Percentiles rank a stretch among this genome's conserved stretches.
phyloP scores from a whole-genome alignment of 257 asterid genomes.

The Coffea eugenioides region DNA sequence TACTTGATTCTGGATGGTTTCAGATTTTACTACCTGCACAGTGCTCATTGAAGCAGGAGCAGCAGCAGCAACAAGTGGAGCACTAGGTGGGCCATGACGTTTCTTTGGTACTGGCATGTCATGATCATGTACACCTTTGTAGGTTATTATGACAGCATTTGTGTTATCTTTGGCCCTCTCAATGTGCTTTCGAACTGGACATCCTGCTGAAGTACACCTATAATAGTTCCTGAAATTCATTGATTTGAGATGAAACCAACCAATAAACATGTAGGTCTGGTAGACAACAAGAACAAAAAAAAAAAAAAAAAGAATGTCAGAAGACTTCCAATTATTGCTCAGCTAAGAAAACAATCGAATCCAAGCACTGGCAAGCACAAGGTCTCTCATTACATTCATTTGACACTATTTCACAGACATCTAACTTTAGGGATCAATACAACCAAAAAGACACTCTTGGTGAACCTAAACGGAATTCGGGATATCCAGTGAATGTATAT shows the following conservation, averaged over 20 bases:
- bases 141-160: slow-evolving; percentile 59
- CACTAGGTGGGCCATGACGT: slow-evolving; percentile 46
- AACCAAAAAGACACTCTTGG: neutral
- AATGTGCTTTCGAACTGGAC: slow-evolving; percentile 86
- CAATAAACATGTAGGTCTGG: neutral
- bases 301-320: neutral
- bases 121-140: slow-evolving; percentile 79
- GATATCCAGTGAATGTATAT: neutral
- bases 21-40: slow-evolving; percentile 28
- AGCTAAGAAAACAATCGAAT: neutral
- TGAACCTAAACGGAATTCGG: neutral
- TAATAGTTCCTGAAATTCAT: slow-evolving; percentile 76
- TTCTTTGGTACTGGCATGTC: slow-evolving; percentile 81
- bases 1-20: slow-evolving; percentile 32
- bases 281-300: neutral
- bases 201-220: slow-evolving; percentile 86
- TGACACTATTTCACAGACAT: too few relatives aligned
- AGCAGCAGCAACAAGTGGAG: slow-evolving; percentile 38
- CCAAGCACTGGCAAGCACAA: neutral
- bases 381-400: neutral
- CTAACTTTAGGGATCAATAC: neutral
- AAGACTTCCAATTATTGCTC: neutral
- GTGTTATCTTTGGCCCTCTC: slow-evolving; percentile 68
- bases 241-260: slow-evolving; percentile 5
- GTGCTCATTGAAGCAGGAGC: slow-evolving; percentile 37